These are phyloP conservation scores for Penicillium subrubescens DNA, from an alignment of 495 filamentous ascomycete species.

Conservation along the genomic window DNA sequence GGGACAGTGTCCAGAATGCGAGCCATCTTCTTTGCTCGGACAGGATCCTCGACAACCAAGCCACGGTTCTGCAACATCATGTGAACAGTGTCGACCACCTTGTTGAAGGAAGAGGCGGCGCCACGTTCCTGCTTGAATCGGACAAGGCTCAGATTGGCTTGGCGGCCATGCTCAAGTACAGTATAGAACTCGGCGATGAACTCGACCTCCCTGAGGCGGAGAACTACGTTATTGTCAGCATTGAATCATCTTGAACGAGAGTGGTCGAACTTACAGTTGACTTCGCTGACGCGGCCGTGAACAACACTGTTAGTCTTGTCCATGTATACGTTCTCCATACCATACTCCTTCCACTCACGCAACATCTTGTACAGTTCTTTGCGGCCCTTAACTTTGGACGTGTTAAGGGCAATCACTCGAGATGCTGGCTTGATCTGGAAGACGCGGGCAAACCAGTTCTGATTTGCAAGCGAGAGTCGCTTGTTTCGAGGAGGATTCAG, in stretches of 20 bases:
- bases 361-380: conserved; percentile 74
- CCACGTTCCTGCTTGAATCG: conserved; percentile 87
- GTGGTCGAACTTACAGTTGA: conserved; percentile 68
- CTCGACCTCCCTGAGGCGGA: conserved; percentile 73
- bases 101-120: conserved; percentile 80
- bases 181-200: conserved; percentile 84
- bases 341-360: conserved; percentile 76
- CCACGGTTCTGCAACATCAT: conserved; percentile 58
- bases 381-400: conserved; percentile 66
- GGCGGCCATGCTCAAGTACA: conserved; percentile 74
- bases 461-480: conserved; percentile 32
- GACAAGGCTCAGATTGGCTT: conserved; percentile 70
- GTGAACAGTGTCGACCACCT: conserved; percentile 74
- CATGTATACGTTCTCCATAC: conserved; percentile 72
- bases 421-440: conserved; percentile 86
- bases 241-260: not conserved
- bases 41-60: conserved; percentile 66
- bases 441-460: conserved; percentile 84
- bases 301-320: conserved; percentile 74
- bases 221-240: conserved; percentile 47
- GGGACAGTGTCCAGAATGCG: conserved; percentile 37
- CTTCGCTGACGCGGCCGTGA: conserved; percentile 69
- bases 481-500: conserved; percentile 18
- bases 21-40: conserved; percentile 65
- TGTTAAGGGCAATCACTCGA: conserved; percentile 70